Percentiles rank a stretch among this genome's conserved stretches.
phyloP scores from a whole-genome alignment of 2,329 filamentous ascomycete species.

The Fusarium multiceps region DNA sequence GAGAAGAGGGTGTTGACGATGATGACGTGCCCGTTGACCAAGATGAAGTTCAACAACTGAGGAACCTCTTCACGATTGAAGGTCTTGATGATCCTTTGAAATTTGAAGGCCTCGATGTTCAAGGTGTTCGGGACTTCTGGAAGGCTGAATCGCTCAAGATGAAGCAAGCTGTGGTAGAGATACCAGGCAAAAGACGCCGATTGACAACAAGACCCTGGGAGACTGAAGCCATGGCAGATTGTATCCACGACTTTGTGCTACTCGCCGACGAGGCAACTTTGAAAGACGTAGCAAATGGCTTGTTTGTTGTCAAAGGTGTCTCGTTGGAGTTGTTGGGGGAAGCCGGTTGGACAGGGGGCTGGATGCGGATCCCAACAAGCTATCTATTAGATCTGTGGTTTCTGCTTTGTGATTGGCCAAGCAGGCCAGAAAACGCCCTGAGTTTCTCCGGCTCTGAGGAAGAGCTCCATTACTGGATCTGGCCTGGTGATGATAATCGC shows the following conservation, averaged over 20 bases:
- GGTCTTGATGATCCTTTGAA: not conserved
- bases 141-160: not conserved
- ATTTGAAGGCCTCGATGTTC: not conserved
- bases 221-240: not conserved
- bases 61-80: not conserved
- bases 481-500: not conserved
- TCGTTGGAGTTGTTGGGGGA: not conserved
- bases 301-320: conserved; percentile 8
- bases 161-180: not conserved
- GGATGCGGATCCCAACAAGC: conserved; percentile 9
- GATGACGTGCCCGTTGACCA: not conserved
- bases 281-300: not conserved
- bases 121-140: not conserved
- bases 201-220: not conserved
- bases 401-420: not conserved
- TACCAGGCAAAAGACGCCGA: not conserved
- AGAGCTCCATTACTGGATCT: not conserved
- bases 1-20: not conserved
- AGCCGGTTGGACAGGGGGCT: not conserved
- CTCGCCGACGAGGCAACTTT: not conserved
- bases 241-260: not conserved
- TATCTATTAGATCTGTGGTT: conserved; percentile 25
- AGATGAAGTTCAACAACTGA: not conserved
- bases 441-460: not conserved
- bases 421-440: not conserved